These are phyloP conservation scores for Trichoderma sp. DNA, from an alignment of 2,329 filamentous ascomycete species.

Conservation along the genomic window DNA sequence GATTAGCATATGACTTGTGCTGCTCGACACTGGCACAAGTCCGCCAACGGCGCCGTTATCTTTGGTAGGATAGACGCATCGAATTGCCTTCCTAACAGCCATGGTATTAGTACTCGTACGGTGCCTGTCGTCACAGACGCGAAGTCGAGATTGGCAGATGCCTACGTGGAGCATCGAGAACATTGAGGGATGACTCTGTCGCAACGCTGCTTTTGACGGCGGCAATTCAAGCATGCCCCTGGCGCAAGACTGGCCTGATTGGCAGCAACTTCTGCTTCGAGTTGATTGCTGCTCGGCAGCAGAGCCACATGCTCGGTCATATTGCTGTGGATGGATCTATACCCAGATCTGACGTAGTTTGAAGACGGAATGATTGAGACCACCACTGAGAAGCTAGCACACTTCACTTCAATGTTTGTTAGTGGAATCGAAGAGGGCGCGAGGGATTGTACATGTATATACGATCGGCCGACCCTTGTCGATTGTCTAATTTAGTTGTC, in stretches of 20 bases:
- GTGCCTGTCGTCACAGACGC: neutral
- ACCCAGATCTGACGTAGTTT: neutral
- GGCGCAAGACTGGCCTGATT: neutral
- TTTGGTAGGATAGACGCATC: neutral
- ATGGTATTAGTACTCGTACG: neutral
- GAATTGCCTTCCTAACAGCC: constrained; percentile 6
- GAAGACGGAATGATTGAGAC: neutral
- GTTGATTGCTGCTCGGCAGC: neutral
- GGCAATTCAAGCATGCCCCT: constrained; percentile 2
- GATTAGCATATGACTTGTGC: neutral
- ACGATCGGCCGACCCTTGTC: constrained; percentile 5
- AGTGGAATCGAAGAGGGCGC: neutral
- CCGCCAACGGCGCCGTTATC: neutral
- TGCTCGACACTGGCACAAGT: neutral
- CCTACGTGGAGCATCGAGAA: neutral
- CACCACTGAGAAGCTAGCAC: neutral
- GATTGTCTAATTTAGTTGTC: neutral
- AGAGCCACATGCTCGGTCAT: neutral
- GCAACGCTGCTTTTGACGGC: constrained; percentile 1
- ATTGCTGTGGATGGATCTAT: neutral
- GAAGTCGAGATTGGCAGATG: neutral
- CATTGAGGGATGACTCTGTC: constrained; percentile 5
- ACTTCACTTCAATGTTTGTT: neutral
- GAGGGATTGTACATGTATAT: neutral
- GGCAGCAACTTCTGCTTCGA: neutral